phyloP scores from a whole-genome alignment of 2,329 filamentous ascomycete species.

The Scedosporium apiospermum region DNA sequence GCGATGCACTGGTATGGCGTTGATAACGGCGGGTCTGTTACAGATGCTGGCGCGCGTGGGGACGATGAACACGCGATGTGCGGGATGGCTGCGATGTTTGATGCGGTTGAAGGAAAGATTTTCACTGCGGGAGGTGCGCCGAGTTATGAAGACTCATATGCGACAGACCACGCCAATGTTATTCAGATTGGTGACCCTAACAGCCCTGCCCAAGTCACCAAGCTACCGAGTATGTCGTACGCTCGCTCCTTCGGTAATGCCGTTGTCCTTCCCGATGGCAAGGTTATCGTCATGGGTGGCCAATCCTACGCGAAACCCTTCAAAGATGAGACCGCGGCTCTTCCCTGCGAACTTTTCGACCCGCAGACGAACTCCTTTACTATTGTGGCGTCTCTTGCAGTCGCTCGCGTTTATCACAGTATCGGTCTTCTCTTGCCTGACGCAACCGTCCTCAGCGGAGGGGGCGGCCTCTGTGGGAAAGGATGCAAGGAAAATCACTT shows the following conservation, averaged over 20 bases:
- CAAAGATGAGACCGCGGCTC: slow-evolving; percentile 29
- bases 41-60: slow-evolving; percentile 29
- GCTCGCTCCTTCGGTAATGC: slow-evolving; percentile 33
- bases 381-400: slow-evolving; percentile 24
- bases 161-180: slow-evolving; percentile 35
- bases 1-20: slow-evolving; percentile 49
- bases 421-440: slow-evolving; percentile 39
- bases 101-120: slow-evolving; percentile 48
- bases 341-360: slow-evolving; percentile 36
- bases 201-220: slow-evolving; percentile 3
- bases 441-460: slow-evolving; percentile 38
- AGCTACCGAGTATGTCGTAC: slow-evolving; percentile 20
- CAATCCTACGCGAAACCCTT: slow-evolving; percentile 32
- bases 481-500: slow-evolving; percentile 37
- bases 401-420: slow-evolving; percentile 40
- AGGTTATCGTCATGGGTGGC: slow-evolving; percentile 37
- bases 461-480: slow-evolving; percentile 40
- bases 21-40: slow-evolving; percentile 27
- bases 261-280: slow-evolving; percentile 38
- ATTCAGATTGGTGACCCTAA: slow-evolving; percentile 31
- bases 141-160: slow-evolving; percentile 31
- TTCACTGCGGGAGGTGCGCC: slow-evolving; percentile 40
- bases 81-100: slow-evolving; percentile 48
- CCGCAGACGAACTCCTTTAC: slow-evolving; percentile 29
- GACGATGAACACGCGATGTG: slow-evolving; percentile 40